These are phyloP conservation scores for Venturia asperata DNA, from an alignment of 2,329 filamentous ascomycete genomes.

Conservation along the genomic window DNA sequence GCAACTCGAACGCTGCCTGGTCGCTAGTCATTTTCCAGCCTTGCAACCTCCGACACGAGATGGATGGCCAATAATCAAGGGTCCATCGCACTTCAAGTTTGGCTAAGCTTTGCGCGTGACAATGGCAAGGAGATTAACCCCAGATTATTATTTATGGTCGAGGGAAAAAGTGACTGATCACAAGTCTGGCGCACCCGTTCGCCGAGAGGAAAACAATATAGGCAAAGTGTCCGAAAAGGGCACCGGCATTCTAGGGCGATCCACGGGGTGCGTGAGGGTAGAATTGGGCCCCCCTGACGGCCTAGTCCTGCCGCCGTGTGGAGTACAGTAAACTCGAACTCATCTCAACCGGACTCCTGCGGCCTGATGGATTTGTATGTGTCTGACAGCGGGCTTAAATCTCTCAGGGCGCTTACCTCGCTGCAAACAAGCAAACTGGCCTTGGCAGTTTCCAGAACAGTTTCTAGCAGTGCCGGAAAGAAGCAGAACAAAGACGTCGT, in stretches of 20 bases:
- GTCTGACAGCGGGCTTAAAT: background rate
- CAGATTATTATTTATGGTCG: background rate
- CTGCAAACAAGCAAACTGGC: background rate
- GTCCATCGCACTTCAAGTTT: background rate
- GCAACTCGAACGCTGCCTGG: background rate
- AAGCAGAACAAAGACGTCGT: background rate
- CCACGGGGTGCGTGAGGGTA: background rate
- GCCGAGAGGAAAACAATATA: slow-evolving; percentile 1
- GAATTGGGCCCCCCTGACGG: background rate
- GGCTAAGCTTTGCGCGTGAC: slow-evolving; percentile 2
- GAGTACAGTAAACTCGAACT: slow-evolving; percentile 6
- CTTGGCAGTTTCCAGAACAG: background rate
- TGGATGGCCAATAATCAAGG: background rate
- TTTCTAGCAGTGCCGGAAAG: background rate
- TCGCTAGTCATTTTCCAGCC: slow-evolving; percentile 7
- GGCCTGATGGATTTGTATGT: background rate
- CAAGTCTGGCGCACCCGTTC: background rate
- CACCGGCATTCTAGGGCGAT: slow-evolving; percentile 2
- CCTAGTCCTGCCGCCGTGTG: slow-evolving; percentile 6
- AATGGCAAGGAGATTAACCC: background rate
- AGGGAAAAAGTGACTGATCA: slow-evolving; percentile 5
- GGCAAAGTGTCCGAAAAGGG: background rate
- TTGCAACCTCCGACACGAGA: background rate
- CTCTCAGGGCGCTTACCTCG: background rate
- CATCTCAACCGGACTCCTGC: background rate